Evolutionary conservation across 331 rosid species (phyloP), one percentile per base, ranked within the genome.

Genomic region (Quercus lobata): DNA sequence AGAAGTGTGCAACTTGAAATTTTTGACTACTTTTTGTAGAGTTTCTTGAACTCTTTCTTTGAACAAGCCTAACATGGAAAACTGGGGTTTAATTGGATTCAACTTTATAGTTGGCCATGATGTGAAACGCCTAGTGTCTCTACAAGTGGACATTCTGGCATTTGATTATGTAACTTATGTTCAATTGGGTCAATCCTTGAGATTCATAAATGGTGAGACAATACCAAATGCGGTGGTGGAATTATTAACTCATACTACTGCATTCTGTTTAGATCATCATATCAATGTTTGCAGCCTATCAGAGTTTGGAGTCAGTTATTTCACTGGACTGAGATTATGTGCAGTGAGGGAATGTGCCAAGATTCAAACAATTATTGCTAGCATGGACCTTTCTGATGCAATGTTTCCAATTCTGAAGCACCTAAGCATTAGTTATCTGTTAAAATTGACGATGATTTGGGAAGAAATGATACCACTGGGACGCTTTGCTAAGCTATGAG

Each of bases 211-310:
- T 75, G 79, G 71, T 9, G 37, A 34, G 58, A 3, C 7, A 5
- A 10, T 75, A 0, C 24, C 57, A 21, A 15, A 21, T 21, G 58
- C 61, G 0, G 7, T 24, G 3, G 46, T 2, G 12, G 4, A 32
- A 35, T 37, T 37, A 57, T 55, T 58, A 57, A 3, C 1, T 57
- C 15, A 1, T 3, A 7, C 25, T 0, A 6, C 3, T 14, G 44
- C 71, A 14, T 44, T 75, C 16, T 75, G 16, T 29, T 22, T 75
- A 37, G 79, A 75, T 32, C 79, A 70, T 5, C 71, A 75, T 60
- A 22, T 24, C 41, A 15, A 54, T 37, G 29, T 75, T 70, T 37
- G 24, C 19, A 16, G 29, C 37, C 41, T 75, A 10, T 57, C 78
- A n/a, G 71, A 75, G 41, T 21, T 75, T 57, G 41, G 21, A 15